Conservation (phyloP, 2,329 filamentous ascomycete genomes). For the Colletotrichum sp. region DNA sequence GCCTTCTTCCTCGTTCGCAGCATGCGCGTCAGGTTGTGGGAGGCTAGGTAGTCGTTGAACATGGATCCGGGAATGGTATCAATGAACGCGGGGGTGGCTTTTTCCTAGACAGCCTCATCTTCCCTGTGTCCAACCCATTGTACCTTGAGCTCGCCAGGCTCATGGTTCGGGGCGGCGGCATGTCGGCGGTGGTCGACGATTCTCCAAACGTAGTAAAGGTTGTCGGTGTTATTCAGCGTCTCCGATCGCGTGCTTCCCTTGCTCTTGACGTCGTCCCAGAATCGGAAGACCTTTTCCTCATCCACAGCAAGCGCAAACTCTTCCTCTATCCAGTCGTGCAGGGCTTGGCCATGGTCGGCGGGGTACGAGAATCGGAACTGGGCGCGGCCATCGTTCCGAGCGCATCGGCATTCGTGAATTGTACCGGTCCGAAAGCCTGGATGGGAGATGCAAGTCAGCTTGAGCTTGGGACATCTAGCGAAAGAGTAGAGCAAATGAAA, state of each 20-base stretch:
- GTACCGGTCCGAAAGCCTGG: background rate
- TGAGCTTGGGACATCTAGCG: background rate
- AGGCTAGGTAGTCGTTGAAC: background rate
- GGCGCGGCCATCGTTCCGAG: background rate
- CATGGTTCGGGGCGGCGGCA: background rate
- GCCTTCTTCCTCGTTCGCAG: background rate
- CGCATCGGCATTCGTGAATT: background rate
- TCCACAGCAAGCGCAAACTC: background rate
- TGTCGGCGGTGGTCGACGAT: background rate
- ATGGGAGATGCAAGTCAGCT: background rate
- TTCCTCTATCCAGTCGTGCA: background rate
- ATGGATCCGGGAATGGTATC: background rate
- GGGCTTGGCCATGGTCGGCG: background rate
- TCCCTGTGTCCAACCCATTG: background rate
- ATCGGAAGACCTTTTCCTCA: background rate
- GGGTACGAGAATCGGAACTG: background rate
- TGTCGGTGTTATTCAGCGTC: background rate
- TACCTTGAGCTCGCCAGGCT: background rate
- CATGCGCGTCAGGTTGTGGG: background rate
- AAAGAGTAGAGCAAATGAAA: background rate
- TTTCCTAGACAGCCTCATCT: background rate
- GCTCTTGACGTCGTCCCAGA: background rate
- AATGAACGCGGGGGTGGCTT: background rate
- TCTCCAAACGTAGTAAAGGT: background rate
- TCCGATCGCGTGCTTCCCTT: background rate